Evolutionary conservation across 1,284 basidiomycete species (phyloP).

Genomic region (Leccinum angustisporum): DNA sequence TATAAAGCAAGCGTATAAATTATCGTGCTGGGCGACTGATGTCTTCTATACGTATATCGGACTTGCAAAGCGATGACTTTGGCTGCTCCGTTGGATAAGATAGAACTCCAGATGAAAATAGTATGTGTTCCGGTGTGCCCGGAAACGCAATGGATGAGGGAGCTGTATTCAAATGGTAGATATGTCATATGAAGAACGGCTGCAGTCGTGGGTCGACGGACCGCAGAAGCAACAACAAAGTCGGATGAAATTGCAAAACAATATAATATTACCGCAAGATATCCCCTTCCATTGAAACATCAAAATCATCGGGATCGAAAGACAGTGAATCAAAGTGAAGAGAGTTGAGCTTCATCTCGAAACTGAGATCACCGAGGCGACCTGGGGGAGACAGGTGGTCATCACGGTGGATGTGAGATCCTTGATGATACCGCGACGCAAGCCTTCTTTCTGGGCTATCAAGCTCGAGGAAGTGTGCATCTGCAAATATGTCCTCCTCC

Average conservation of each 20-base stretch:
- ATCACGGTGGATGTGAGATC: conserved; percentile 1
- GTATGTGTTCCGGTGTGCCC: conserved; percentile 3
- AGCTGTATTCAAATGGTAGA: conserved; percentile 8
- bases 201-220: conserved; percentile 1
- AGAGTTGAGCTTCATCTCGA: conserved; percentile 67
- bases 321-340: conserved; percentile 67
- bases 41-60: conserved; percentile 9
- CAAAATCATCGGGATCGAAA: conserved; percentile 59
- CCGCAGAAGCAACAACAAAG: background rate
- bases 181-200: conserved; percentile 3
- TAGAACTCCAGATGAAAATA: background rate
- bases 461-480: conserved; percentile 22
- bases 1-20: conserved; percentile 15
- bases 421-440: conserved; percentile 7
- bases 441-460: conserved; percentile 16
- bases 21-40: conserved; percentile 10
- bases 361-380: conserved; percentile 38
- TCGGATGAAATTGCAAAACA: background rate
- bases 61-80: conserved; percentile 2
- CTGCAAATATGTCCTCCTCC: conserved; percentile 18
- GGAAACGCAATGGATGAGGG: background rate
- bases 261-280: conserved; percentile 14
- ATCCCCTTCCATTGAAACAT: conserved; percentile 24
- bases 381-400: conserved; percentile 2
- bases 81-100: conserved; percentile 4